These are phyloP conservation scores for Diplocarpon mali DNA, from an alignment of 2,329 filamentous ascomycete species.

Conservation along the genomic window DNA sequence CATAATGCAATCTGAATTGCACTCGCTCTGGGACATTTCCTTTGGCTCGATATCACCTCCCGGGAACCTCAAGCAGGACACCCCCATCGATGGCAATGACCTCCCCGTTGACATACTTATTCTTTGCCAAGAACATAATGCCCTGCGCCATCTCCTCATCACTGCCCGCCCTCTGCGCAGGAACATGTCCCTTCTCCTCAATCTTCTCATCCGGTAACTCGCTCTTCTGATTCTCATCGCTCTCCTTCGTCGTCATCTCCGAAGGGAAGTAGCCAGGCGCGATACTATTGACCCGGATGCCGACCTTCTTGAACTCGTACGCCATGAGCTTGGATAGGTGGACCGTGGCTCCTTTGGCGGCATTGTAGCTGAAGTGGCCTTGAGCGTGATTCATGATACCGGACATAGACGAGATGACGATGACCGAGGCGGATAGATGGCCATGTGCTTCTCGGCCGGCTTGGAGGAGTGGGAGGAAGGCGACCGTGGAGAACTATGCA, in stretches of 20 bases:
- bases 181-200: conserved; percentile 39
- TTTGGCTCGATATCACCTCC: conserved; percentile 5
- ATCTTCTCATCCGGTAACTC: conserved; percentile 39
- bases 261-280: conserved; percentile 45
- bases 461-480: conserved; percentile 49
- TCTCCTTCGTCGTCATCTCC: conserved; percentile 41
- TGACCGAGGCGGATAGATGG: conserved; percentile 18
- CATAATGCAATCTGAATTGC: too few species aligned
- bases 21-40: too few species aligned
- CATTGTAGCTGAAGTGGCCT: conserved; percentile 27
- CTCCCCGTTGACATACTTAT: conserved; percentile 31
- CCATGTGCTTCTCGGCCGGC: conserved; percentile 37
- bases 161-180: conserved; percentile 38
- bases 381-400: conserved; percentile 22
- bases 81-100: conserved; percentile 40
- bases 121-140: conserved; percentile 38
- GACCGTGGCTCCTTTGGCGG: conserved; percentile 37
- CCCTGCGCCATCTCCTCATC: conserved; percentile 41
- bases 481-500: conserved; percentile 43
- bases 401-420: conserved; percentile 24
- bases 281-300: conserved; percentile 45
- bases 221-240: conserved; percentile 40
- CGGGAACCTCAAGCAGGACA: conserved; percentile 30
- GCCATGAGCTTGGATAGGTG: conserved; percentile 46
- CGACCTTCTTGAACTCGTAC: conserved; percentile 40